Evolutionary conservation across 2,329 filamentous ascomycete species (phyloP), one percentile per base, ranked within the genome.

Genomic region (Phaeophleospora eucalypticola): DNA sequence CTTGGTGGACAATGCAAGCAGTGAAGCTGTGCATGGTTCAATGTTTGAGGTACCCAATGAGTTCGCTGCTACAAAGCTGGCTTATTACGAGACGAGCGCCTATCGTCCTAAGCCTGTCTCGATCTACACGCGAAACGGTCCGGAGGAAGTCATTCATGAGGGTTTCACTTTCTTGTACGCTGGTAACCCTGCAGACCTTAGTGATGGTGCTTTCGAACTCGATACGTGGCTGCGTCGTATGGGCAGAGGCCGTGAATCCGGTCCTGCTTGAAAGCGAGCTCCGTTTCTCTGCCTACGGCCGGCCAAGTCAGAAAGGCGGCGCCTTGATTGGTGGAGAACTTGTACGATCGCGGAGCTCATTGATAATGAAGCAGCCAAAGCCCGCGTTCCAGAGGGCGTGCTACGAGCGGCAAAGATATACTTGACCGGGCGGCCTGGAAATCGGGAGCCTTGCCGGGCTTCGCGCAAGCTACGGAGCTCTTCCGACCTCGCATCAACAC

Each of bases 101-200:
- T 71, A 71, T 53, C 67, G 70, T 43, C 64, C 70, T 15, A 62
- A 66, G 10, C 51, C 67, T 18, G 69, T 67, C 49, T 36, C 36
- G 2, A 69, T 71, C 10, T 21, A 36, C 17, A 27, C 35, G 4
- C 20, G 9, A 3, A 36, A 39, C 21, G 36, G 19, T 3, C 19
- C n/a, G 3, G 19, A 16, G 20, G 35, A 24, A 15, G 18, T 19
- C 6, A 12, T 17, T 9, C 20, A 49, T n/a, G 24, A 43, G 12
- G 45, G 43, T 6, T 52, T 27, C n/a, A 39, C 48, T 17, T 49
- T 54, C 10, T 19, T 24, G 14, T 52, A 33, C 36, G 34, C 14
- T 18, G 52, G 52, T 14, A 42, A 47, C 16, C 8, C 14, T 1
- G 36, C 14, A 17, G 51, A 47, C 19, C 36, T 51, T 36, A 45